A percentile compares a stretch with the other conserved stretches of the same genome.
Conservation (phyloP, 257 asterid species). For the Petunia axillaris region DNA sequence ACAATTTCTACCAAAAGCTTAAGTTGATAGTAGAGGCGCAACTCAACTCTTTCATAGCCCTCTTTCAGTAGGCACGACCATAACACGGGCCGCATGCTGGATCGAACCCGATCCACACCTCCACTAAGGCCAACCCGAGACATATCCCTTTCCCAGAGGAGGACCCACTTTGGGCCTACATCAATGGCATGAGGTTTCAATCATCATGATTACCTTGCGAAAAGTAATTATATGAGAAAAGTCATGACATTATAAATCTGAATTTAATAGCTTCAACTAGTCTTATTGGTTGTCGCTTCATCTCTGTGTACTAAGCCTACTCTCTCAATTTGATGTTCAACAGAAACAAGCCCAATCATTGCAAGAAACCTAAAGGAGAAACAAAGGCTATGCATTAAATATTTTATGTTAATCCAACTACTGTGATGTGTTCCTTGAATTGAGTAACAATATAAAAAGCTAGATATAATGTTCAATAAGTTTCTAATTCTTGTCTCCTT, state of each 20-base stretch:
- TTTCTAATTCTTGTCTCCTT: no score
- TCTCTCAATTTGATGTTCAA: slow-evolving; percentile 83
- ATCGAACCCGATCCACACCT: no score
- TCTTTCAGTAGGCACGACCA: no score
- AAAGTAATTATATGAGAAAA: background rate
- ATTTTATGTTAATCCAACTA: background rate
- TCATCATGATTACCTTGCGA: background rate
- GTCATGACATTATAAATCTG: slow-evolving; percentile 23
- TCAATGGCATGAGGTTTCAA: background rate
- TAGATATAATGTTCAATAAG: background rate
- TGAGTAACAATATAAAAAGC: background rate
- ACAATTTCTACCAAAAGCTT: no score
- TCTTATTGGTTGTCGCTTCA: slow-evolving; percentile 49
- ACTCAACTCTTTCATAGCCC: no score
- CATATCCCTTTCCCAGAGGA: no score
- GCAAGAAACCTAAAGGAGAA: slow-evolving; percentile 67
- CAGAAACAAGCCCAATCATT: slow-evolving; percentile 85
- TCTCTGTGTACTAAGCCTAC: slow-evolving; percentile 63
- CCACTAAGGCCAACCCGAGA: no score
- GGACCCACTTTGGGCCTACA: no score
- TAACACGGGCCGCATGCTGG: no score
- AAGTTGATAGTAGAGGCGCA: no score
- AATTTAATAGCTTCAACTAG: slow-evolving; percentile 41
- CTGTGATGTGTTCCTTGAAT: background rate
- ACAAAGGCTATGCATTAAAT: background rate